Evolutionary conservation across 2,329 filamentous ascomycete species (phyloP).

Genomic region (Botrytis squamosa): DNA sequence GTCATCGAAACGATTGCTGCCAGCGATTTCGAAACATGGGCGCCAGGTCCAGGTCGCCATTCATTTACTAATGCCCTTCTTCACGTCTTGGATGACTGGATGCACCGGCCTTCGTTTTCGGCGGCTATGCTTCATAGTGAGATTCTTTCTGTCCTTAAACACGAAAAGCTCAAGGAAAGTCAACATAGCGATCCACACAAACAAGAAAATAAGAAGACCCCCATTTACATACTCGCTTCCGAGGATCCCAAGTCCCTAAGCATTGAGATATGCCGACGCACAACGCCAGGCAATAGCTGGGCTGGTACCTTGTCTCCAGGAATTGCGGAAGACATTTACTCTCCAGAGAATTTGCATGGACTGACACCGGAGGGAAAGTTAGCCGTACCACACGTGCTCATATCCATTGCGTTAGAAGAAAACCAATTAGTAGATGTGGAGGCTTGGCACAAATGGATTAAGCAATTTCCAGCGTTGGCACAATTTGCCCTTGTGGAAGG

Average conservation of each 20-base stretch:
- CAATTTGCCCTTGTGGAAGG: slow-evolving; percentile 61
- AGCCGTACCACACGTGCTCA: slow-evolving; percentile 55
- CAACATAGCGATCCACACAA: slow-evolving; percentile 4
- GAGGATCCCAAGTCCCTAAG: slow-evolving; percentile 22
- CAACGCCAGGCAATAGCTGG: slow-evolving; percentile 19
- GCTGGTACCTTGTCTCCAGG: slow-evolving; percentile 3
- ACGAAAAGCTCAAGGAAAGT: not conserved
- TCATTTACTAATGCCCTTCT: slow-evolving; percentile 29
- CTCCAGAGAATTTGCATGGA: slow-evolving; percentile 15
- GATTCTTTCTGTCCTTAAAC: slow-evolving; percentile 25
- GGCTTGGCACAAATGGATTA: slow-evolving; percentile 58
- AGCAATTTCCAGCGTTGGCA: slow-evolving; percentile 55
- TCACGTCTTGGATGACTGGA: slow-evolving; percentile 29
- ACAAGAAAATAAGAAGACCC: slow-evolving; percentile 20
- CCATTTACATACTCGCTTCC: slow-evolving; percentile 24
- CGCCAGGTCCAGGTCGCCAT: slow-evolving; percentile 25
- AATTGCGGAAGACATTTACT: slow-evolving; percentile 18
- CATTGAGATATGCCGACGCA: slow-evolving; percentile 22
- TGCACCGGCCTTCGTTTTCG: slow-evolving; percentile 27
- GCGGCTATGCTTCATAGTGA: slow-evolving; percentile 32
- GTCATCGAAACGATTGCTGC: slow-evolving; percentile 30
- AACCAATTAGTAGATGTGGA: slow-evolving; percentile 57
- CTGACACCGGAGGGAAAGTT: slow-evolving; percentile 18
- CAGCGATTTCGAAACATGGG: slow-evolving; percentile 25
- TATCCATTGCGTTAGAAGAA: slow-evolving; percentile 58